Evolutionary conservation across 805 yeast genomes (phyloP), one percentile per base, ranked within the genome.

Genomic region (Saccharomyces jurei): DNA sequence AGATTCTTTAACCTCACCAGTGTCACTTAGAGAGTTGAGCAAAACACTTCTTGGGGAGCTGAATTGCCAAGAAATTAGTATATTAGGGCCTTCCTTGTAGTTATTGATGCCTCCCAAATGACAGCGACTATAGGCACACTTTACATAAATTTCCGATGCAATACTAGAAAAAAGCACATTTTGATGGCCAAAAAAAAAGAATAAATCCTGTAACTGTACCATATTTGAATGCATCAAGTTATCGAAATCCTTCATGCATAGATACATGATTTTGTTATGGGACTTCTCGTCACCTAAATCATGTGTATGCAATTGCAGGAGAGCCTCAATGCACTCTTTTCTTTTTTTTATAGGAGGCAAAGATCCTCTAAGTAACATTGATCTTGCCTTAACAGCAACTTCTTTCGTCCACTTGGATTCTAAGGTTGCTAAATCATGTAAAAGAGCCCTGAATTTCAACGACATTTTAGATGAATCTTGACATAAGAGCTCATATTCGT

Each of bases 91-190:
- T 53, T 80, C 77, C 52, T 72, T 77, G 58, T 79, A 81, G 66
- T 89, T 87, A 52, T 76, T 74, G 52, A 95, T 80, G 58, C 84
- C 86, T 53, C 87, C 85, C 58, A 94, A 85, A 44, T 89, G 84
- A 75, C 94, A 94, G 41, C 98, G 97, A 66, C 98, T 83, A 77
- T 91, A 94, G 47, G 98, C 96, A 71, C 99, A 86, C 71, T 98
- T 86, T 56, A 91, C 85, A 72, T 94, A 94, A 56, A 94, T 96
- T 74, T 94, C 97, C 48, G 96, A 89, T 32, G 99, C 98, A 41
- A 99, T 98, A 60, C 92, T 81, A 3, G 92, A 87, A 57, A 94
- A 92, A 79, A 89, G 87, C 50, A 86, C 87, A 66, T 94, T 97
- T 11, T 79, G 66, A 63, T 89, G 87, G 54, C 80, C 81, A 73